phyloP scores from a whole-genome alignment of 2,329 filamentous ascomycete species.

The Paradendryphiella salina region DNA sequence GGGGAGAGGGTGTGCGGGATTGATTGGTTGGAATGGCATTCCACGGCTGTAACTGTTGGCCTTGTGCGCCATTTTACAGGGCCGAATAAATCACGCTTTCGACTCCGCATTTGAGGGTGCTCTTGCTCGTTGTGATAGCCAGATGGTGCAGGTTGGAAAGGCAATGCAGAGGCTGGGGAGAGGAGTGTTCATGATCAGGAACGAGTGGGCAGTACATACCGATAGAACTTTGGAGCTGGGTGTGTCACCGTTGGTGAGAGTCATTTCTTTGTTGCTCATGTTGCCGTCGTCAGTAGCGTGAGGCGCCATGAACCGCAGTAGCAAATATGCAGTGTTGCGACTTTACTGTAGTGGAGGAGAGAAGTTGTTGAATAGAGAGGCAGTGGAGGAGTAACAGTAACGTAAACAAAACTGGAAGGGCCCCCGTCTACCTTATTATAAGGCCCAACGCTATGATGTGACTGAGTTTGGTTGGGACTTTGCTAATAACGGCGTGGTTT shows the following conservation, averaged over 20 bases:
- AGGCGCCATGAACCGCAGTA: conserved; percentile 31
- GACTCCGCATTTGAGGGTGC: too few relatives aligned
- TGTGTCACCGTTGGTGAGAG: conserved; percentile 49
- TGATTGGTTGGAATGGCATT: conserved; percentile 15
- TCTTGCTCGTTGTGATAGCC: too few relatives aligned
- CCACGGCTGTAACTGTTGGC: conserved; percentile 15
- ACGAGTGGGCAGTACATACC: conserved; percentile 34
- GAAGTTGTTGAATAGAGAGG: conserved; percentile 12
- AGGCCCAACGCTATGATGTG: conserved; percentile 22
- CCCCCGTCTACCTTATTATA: conserved; percentile 32
- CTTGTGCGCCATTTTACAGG: conserved; percentile 11
- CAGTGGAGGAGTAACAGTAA: conserved; percentile 13
- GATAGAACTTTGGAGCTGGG: conserved; percentile 46
- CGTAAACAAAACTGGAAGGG: conserved; percentile 12
- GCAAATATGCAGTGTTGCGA: conserved; percentile 7
- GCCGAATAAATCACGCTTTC: conserved; percentile 10
- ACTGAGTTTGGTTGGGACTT: conserved; percentile 20
- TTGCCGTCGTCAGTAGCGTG: conserved; percentile 42
- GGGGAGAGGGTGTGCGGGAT: not conserved
- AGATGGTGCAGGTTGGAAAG: too few relatives aligned
- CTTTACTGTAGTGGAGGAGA: not conserved
- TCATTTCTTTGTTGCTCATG: conserved; percentile 35
- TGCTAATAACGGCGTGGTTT: conserved; percentile 32
- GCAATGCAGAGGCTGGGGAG: not conserved
- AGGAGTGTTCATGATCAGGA: not conserved